Percentiles rank a stretch among this genome's conserved stretches.
phyloP scores from a whole-genome alignment of 495 filamentous ascomycete genomes.

The Penicillium robsamsonii region DNA sequence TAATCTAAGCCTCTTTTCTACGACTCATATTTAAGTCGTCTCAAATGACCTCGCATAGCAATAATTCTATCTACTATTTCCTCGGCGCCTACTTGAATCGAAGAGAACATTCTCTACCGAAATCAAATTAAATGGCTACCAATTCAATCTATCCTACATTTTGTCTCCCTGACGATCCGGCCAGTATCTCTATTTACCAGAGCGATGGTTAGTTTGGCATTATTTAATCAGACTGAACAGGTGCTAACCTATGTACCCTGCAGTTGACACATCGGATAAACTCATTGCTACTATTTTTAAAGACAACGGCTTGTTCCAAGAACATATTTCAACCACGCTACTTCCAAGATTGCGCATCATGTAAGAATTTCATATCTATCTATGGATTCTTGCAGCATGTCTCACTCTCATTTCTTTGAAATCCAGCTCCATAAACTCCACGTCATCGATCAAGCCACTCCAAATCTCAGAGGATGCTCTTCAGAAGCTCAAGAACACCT shows the following conservation, averaged over 20 bases:
- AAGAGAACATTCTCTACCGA: not conserved
- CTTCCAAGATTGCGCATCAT: conserved; percentile 1
- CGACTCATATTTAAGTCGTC: not conserved
- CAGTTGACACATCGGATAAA: not conserved
- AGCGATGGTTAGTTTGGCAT: not conserved
- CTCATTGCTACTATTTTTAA: not conserved
- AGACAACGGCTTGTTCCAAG: not conserved
- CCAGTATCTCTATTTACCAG: conserved; percentile 2
- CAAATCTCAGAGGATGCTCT: conserved; percentile 1
- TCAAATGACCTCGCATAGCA: not conserved
- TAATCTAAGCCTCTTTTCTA: too few relatives aligned
- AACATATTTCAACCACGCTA: not conserved
- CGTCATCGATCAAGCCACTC: not conserved
- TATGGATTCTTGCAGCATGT: not conserved
- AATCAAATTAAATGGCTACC: not conserved
- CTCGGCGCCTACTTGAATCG: not conserved
- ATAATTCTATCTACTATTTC: not conserved
- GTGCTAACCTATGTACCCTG: not conserved
- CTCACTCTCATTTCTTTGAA: not conserved
- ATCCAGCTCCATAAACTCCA: conserved; percentile 1
- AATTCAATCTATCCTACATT: not conserved
- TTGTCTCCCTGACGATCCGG: not conserved
- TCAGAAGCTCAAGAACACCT: not conserved
- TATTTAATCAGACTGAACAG: not conserved
- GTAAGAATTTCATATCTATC: not conserved